These are phyloP conservation scores for Melanopsichium pennsylvanicum DNA, from an alignment of 1,284 basidiomycete species.

Conservation along the genomic window DNA sequence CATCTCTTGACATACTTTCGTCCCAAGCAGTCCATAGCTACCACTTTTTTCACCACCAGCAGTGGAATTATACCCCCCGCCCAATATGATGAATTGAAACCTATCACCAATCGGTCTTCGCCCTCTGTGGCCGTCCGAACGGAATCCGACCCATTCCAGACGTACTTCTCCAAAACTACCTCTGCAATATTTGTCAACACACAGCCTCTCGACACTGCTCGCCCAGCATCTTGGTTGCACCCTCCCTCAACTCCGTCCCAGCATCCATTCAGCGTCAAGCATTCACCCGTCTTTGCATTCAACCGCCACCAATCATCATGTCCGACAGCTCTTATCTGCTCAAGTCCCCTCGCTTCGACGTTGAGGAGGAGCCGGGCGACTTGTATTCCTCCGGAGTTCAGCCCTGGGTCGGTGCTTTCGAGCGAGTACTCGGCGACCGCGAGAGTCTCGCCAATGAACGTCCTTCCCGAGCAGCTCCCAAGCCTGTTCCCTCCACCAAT, in stretches of 20 bases:
- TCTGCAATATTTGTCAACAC: background rate
- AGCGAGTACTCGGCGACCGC: slow-evolving; percentile 60
- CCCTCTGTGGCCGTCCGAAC: slow-evolving; percentile 42
- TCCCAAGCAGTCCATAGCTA: slow-evolving; percentile 4
- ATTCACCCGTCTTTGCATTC: no score
- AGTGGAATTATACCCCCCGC: slow-evolving; percentile 7
- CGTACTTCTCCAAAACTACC: background rate
- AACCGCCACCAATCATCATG: no score
- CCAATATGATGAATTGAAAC: slow-evolving; percentile 36
- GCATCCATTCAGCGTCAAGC: background rate
- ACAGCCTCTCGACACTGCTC: background rate
- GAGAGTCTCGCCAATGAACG: slow-evolving; percentile 35
- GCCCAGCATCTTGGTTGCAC: background rate
- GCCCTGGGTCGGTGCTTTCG: slow-evolving; percentile 60
- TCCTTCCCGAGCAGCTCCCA: slow-evolving; percentile 19
- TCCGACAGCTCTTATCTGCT: slow-evolving; percentile 17
- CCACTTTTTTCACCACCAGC: slow-evolving; percentile 19
- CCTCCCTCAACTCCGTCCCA: background rate
- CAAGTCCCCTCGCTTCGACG: slow-evolving; percentile 42
- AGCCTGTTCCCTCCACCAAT: slow-evolving; percentile 20
- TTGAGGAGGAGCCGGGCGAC: slow-evolving; percentile 51
- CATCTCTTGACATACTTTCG: no score
- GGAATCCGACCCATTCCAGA: slow-evolving; percentile 17
- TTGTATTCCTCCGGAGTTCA: slow-evolving; percentile 13
- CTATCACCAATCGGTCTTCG: slow-evolving; percentile 22